These are phyloP conservation scores for Phlebiopsis gigantea DNA, from an alignment of 768 basidiomycete species.

Conservation along the genomic window DNA sequence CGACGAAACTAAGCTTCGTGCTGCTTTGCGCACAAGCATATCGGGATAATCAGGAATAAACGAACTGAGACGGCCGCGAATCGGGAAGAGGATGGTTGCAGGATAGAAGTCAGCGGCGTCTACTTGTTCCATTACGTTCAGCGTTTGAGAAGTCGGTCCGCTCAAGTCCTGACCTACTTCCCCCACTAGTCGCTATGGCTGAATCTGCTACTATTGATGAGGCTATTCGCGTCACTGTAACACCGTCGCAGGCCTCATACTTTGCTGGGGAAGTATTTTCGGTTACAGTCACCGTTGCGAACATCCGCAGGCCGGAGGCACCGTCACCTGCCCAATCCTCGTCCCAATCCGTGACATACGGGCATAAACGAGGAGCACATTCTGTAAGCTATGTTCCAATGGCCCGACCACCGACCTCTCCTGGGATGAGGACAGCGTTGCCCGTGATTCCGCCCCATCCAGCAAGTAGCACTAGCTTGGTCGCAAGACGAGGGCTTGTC, in stretches of 20 bases:
- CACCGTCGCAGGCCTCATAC: constrained; percentile 82
- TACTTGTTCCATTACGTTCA: background rate
- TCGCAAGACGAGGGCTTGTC: constrained; percentile 47
- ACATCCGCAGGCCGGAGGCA: constrained; percentile 54
- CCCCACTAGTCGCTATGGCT: constrained; percentile 4
- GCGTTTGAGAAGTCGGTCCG: background rate
- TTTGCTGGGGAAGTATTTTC: constrained; percentile 90
- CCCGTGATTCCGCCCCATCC: constrained; percentile 32
- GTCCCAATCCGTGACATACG: constrained; percentile 26
- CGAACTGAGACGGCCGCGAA: background rate
- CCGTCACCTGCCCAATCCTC: constrained; percentile 30
- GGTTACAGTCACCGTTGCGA: constrained; percentile 83
- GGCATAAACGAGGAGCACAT: constrained; percentile 68
- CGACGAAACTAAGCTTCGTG: background rate
- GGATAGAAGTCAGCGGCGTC: background rate
- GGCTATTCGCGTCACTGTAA: constrained; percentile 59
- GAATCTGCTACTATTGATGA: constrained; percentile 14
- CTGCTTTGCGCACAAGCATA: background rate
- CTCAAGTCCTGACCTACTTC: background rate
- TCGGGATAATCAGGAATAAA: background rate
- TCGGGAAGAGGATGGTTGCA: background rate
- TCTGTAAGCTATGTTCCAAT: constrained; percentile 81
- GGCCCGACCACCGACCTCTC: constrained; percentile 78
- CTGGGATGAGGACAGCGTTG: constrained; percentile 41
- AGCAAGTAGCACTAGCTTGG: constrained; percentile 12